Evolutionary conservation across 2,329 filamentous ascomycete species (phyloP), one percentile per base, ranked within the genome.

Genomic region (Boeremia exigua): DNA sequence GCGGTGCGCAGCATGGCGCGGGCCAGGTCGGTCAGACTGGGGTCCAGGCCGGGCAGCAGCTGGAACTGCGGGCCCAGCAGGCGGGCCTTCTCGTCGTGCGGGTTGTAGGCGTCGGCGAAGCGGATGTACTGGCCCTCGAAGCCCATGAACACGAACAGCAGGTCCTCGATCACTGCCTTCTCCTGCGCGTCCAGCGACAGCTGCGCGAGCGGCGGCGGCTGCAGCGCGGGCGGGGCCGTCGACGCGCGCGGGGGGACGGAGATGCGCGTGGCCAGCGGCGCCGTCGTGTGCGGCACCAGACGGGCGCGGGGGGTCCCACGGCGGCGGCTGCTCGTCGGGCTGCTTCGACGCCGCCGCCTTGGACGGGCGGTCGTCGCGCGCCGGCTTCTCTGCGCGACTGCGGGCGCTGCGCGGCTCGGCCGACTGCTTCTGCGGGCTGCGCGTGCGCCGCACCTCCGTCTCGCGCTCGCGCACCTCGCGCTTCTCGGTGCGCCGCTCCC

Each of bases 41-140:
- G 94, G 69, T 99, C 95, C 38, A 99, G 82, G 1, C 94, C 94
- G 1, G 90, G 84, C 6, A 91, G 79, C 58, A 97, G 87, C 60
- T 87, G 87, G 77, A 92, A 98, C 9, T 82, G 79, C 1, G 95
- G 95, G 0, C 95, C 95, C 6, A 88, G 84, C 45, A 99, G 80
- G 12, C 93, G 87, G 69, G 96, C 92, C 68, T 94, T 91, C 78
- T 99, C 95, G 47, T 91, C 87, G 3, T 84, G 80, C 0, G 93
- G 92, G 65, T 96, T 88, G 73, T 96, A 98, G 8, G 85, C 84
- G 63, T 91, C 89, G 55, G 84, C 85, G 72, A 92, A 98, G 51
- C 91, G 90, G 59, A 99, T 90, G 72, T 98, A 98, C 74, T 96
- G 92, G n/a, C 95, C 95, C 77, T 99, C 95, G 61, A 92, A 96